Conservation (phyloP, 345 rosid genomes). For the Acer negundo region DNA sequence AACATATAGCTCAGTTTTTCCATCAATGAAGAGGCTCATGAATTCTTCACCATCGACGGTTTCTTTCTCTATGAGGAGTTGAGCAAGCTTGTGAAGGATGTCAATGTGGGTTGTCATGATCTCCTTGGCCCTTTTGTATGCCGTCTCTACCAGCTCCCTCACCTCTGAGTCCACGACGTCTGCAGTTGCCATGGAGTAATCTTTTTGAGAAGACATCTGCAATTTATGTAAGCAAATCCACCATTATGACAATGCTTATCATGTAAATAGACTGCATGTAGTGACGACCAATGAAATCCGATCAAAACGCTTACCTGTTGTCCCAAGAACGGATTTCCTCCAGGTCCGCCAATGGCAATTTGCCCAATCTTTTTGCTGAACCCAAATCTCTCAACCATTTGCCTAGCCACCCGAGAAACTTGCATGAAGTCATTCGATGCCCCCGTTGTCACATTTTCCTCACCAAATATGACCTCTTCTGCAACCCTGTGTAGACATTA, state of each 20-base stretch:
- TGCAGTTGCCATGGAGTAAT: constrained; percentile 97
- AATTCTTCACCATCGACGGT: constrained; percentile 98
- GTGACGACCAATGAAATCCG: not conserved
- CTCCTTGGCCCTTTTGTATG: constrained; percentile 69
- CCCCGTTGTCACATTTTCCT: constrained; percentile 94
- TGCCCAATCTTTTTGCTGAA: constrained; percentile 99
- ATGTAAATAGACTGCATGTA: not conserved
- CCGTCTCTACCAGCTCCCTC: constrained; percentile 82
- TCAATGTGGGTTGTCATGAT: constrained; percentile 72
- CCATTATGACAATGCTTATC: constrained; percentile 2
- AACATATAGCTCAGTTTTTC: constrained; percentile 87
- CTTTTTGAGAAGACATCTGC: constrained; percentile 96
- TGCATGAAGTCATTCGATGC: constrained; percentile 99
- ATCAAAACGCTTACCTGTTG: constrained; percentile 47
- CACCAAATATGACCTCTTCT: constrained; percentile 92
- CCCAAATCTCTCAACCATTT: constrained; percentile 97
- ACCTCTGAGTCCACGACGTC: constrained; percentile 93
- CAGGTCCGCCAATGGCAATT: constrained; percentile 88
- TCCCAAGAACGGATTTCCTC: constrained; percentile 97
- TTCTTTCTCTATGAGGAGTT: constrained; percentile 90
- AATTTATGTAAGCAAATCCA: not conserved
- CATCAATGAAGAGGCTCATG: constrained; percentile 97
- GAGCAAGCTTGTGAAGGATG: constrained; percentile 87
- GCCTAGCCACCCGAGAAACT: constrained; percentile 98
- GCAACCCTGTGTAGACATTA: constrained; percentile 59